Percentiles rank a stretch among this genome's conserved stretches.
These are phyloP conservation scores for Rhizopogon vesiculosus DNA, from an alignment of 768 basidiomycete genomes.

Conservation along the genomic window DNA sequence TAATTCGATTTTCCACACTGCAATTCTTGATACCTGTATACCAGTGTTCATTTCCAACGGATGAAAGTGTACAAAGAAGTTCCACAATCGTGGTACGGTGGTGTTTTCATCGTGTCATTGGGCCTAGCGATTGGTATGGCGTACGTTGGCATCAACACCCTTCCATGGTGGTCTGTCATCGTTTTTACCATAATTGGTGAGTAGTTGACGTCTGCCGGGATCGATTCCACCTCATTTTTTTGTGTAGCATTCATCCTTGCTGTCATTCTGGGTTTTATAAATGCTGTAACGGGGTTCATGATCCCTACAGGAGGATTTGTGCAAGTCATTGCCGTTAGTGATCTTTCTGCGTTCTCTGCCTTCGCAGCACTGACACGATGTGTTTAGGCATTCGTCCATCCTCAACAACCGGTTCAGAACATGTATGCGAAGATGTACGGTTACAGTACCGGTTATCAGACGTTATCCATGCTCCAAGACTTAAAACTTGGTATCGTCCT, in stretches of 20 bases:
- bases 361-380: not conserved
- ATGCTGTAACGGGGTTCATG: slow-evolving; percentile 10
- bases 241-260: slow-evolving; percentile 26
- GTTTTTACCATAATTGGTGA: slow-evolving; percentile 38
- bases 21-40: not conserved
- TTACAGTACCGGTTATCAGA: slow-evolving; percentile 48
- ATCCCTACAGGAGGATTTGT: slow-evolving; percentile 9
- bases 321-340: slow-evolving; percentile 10
- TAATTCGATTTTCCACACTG: not conserved
- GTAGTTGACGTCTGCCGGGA: slow-evolving; percentile 7
- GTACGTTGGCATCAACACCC: slow-evolving; percentile 34
- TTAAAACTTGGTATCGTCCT: slow-evolving; percentile 2
- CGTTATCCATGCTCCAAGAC: slow-evolving; percentile 48
- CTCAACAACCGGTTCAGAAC: slow-evolving; percentile 14
- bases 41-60: slow-evolving; percentile 24
- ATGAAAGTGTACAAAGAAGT: slow-evolving; percentile 52
- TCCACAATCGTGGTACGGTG: slow-evolving; percentile 47
- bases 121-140: slow-evolving; percentile 45
- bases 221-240: slow-evolving; percentile 11
- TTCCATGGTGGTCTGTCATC: slow-evolving; percentile 53
- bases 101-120: slow-evolving; percentile 40
- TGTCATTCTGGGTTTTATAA: slow-evolving; percentile 35
- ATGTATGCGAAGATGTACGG: slow-evolving; percentile 57
- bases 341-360: not conserved
- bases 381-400: slow-evolving; percentile 23